phyloP scores from a whole-genome alignment of 179 eudicot genomes.

The Patellifolia procumbens region DNA sequence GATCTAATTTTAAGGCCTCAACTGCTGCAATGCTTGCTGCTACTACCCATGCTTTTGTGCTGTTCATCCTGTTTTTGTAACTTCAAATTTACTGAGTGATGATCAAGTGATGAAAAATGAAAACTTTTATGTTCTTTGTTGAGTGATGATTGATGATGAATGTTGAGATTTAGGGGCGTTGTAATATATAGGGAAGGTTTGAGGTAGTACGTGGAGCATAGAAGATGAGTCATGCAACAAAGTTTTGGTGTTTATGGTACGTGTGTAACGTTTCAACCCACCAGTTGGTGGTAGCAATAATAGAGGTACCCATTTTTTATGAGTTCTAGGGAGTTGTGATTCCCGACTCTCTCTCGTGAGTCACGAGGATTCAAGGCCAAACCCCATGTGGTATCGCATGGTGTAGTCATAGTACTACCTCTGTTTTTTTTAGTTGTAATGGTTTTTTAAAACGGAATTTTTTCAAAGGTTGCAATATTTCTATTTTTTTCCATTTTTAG shows the following conservation, averaged over 20 bases:
- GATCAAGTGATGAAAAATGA: neutral
- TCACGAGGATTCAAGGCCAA: too few species aligned
- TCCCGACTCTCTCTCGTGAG: too few species aligned
- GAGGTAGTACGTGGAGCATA: neutral
- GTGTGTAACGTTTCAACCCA: neutral
- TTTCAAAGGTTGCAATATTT: too few species aligned
- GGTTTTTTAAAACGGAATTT: too few species aligned
- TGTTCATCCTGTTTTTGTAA: neutral
- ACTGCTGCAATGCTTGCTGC: conserved; percentile 21
- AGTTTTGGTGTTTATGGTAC: neutral
- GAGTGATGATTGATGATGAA: neutral
- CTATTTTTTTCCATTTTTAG: too few species aligned
- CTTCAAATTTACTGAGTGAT: neutral
- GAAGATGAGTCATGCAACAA: neutral
- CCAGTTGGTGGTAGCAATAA: neutral
- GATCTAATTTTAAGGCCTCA: conserved; percentile 23
- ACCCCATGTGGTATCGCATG: too few species aligned
- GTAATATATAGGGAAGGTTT: neutral
- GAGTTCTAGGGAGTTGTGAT: neutral
- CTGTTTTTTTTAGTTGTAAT: too few species aligned
- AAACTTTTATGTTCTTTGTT: neutral
- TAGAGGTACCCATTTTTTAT: neutral
- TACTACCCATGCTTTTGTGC: neutral
- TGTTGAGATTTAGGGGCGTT: neutral
- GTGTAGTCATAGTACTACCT: too few species aligned